Evolutionary conservation across 2,329 filamentous ascomycete genomes (phyloP).

Genomic region (Epichloe elymi): DNA sequence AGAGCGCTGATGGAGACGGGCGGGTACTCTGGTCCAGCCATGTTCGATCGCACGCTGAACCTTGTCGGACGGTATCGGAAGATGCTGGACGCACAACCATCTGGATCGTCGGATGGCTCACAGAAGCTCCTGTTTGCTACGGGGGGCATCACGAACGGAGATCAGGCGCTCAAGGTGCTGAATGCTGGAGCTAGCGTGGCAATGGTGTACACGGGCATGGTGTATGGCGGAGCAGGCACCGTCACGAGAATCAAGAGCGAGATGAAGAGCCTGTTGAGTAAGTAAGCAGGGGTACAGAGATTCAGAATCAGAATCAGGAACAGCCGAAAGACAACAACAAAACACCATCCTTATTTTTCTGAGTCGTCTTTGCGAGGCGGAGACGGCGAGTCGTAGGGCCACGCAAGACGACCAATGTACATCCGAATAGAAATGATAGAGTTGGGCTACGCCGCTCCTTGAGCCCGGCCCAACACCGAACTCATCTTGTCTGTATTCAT

Average conservation of each 20-base stretch:
- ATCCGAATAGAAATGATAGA: not conserved
- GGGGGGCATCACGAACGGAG: constrained; percentile 74
- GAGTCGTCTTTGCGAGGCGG: not conserved
- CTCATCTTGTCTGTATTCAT: too few species aligned
- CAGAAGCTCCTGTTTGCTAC: constrained; percentile 85
- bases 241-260: constrained; percentile 52
- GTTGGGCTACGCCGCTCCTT: not conserved
- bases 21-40: constrained; percentile 80
- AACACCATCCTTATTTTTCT: not conserved
- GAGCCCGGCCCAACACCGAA: not conserved
- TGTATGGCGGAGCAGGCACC: constrained; percentile 52
- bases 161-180: constrained; percentile 68
- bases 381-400: not conserved
- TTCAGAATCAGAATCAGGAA: not conserved
- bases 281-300: not conserved
- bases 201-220: constrained; percentile 74
- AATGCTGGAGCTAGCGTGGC: constrained; percentile 83
- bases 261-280: constrained; percentile 30
- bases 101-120: constrained; percentile 13
- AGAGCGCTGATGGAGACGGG: constrained; percentile 61
- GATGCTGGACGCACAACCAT: constrained; percentile 42
- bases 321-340: not conserved
- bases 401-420: not conserved
- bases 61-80: constrained; percentile 70
- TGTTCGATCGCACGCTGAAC: constrained; percentile 68